A percentile compares a stretch with the other conserved stretches of the same genome.
Evolutionary conservation across 2,329 filamentous ascomycete species (phyloP).

Genomic region (Cladosporium sp.): DNA sequence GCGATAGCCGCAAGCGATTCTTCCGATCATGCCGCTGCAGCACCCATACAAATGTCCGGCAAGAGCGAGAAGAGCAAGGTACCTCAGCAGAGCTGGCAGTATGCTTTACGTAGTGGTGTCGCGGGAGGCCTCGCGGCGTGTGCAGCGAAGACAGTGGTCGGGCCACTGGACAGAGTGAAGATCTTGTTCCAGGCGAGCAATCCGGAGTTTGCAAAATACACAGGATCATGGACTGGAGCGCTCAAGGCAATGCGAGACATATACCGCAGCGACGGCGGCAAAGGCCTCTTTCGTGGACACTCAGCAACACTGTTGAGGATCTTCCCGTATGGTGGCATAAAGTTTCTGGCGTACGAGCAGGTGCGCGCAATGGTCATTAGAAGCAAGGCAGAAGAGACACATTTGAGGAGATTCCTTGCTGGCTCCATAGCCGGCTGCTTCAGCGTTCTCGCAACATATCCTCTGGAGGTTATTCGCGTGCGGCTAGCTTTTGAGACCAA

Average conservation of each 20-base stretch:
- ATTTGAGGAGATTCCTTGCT: conserved; percentile 65
- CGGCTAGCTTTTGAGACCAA: conserved; percentile 93
- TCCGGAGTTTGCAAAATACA: conserved; percentile 88
- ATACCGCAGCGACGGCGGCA: conserved; percentile 63
- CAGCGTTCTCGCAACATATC: conserved; percentile 94
- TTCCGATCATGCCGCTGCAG: conserved; percentile 15
- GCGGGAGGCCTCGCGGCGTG: conserved; percentile 89
- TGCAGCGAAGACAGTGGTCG: conserved; percentile 90
- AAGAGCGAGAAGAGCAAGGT: conserved; percentile 43
- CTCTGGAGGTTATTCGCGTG: conserved; percentile 85
- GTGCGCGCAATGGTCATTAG: conserved; percentile 75
- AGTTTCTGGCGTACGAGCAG: conserved; percentile 97
- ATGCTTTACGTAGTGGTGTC: conserved; percentile 73
- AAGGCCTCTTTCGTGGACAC: conserved; percentile 85
- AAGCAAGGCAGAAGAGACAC: conserved; percentile 67
- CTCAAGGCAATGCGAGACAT: conserved; percentile 79
- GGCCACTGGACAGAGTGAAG: conserved; percentile 93
- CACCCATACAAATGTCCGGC: conserved; percentile 20
- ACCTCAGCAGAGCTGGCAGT: conserved; percentile 71
- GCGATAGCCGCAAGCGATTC: conserved; percentile 6
- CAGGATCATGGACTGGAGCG: conserved; percentile 80
- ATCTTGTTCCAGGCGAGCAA: conserved; percentile 97
- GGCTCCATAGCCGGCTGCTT: conserved; percentile 76
- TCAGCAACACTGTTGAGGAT: conserved; percentile 90
- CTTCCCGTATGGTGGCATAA: conserved; percentile 95